These are phyloP conservation scores for Bolboschoenus planiculmis DNA, from an alignment of 176 grass and related monocot genomes.

Conservation along the genomic window DNA sequence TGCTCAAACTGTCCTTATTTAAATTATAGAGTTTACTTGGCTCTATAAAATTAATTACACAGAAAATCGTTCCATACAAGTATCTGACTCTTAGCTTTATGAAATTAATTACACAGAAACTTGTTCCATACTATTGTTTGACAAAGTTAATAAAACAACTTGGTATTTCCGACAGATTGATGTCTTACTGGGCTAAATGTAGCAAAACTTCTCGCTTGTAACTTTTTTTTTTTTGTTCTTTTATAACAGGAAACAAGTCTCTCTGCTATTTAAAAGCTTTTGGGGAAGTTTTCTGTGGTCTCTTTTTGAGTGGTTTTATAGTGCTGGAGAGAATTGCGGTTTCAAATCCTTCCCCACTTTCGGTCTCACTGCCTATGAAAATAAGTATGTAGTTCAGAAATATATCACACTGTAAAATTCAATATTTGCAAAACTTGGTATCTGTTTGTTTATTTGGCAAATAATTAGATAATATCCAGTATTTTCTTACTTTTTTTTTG, in stretches of 20 bases:
- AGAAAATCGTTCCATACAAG: neutral
- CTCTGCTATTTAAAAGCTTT: slow-evolving; percentile 39
- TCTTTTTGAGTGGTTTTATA: slow-evolving; percentile 54
- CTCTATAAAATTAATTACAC: neutral
- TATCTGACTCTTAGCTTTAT: neutral
- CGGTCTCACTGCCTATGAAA: slow-evolving; percentile 29
- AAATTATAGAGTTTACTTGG: neutral
- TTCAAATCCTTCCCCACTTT: slow-evolving; percentile 51
- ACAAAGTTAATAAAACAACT: neutral
- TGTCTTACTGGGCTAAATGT: neutral
- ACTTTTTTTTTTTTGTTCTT: neutral
- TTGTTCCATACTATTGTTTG: neutral
- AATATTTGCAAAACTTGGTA: neutral
- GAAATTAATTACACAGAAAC: neutral
- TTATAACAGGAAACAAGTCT: slow-evolving; percentile 42
- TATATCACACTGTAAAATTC: neutral
- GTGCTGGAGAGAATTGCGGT: slow-evolving; percentile 31
- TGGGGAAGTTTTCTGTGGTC: slow-evolving; percentile 36
- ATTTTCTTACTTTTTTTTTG: neutral
- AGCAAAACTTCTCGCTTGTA: neutral
- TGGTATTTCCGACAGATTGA: neutral
- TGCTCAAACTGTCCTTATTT: neutral
- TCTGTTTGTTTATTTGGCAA: neutral
- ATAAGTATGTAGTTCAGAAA: slow-evolving; percentile 24
- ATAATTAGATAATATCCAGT: neutral